phyloP scores from a whole-genome alignment of 805 yeast species.

The Kuraishia borneana region DNA sequence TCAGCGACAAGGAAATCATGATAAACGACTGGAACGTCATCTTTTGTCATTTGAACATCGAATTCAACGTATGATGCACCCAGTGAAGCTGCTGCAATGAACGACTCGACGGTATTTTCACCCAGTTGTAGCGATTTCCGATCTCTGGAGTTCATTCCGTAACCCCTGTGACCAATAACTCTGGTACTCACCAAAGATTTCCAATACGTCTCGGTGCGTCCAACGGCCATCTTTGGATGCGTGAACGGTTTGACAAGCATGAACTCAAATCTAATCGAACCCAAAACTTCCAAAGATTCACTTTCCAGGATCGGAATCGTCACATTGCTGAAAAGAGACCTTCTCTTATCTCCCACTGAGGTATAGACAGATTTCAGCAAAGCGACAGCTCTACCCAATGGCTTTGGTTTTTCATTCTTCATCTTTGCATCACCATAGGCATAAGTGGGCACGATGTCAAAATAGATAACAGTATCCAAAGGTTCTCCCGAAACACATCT shows the following conservation, averaged over 20 bases:
- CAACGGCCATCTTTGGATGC: conserved; percentile 58
- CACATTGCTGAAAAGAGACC: conserved; percentile 53
- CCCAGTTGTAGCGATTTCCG: conserved; percentile 82
- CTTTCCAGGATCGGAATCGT: conserved; percentile 72
- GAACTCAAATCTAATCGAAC: conserved; percentile 66
- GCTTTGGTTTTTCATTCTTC: conserved; percentile 15
- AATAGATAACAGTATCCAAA: conserved; percentile 47
- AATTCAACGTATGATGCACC: conserved; percentile 97
- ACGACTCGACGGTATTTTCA: conserved; percentile 90
- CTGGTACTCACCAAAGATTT: conserved; percentile 78
- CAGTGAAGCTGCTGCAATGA: conserved; percentile 89
- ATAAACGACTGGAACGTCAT: conserved; percentile 82
- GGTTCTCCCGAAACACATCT: conserved; percentile 39
- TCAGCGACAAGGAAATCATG: conserved; percentile 94
- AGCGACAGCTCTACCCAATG: conserved; percentile 81
- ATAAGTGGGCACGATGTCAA: conserved; percentile 88
- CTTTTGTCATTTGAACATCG: conserved; percentile 92
- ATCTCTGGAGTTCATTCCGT: conserved; percentile 73
- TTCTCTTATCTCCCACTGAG: conserved; percentile 53
- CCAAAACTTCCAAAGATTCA: conserved; percentile 63
- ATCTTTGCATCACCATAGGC: conserved; percentile 26
- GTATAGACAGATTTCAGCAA: conserved; percentile 50
- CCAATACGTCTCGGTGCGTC: conserved; percentile 78
- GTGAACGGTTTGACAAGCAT: conserved; percentile 60
- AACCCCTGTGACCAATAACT: conserved; percentile 92